Conservation (phyloP, 495 filamentous ascomycete genomes). For the Penicillium parvum region DNA sequence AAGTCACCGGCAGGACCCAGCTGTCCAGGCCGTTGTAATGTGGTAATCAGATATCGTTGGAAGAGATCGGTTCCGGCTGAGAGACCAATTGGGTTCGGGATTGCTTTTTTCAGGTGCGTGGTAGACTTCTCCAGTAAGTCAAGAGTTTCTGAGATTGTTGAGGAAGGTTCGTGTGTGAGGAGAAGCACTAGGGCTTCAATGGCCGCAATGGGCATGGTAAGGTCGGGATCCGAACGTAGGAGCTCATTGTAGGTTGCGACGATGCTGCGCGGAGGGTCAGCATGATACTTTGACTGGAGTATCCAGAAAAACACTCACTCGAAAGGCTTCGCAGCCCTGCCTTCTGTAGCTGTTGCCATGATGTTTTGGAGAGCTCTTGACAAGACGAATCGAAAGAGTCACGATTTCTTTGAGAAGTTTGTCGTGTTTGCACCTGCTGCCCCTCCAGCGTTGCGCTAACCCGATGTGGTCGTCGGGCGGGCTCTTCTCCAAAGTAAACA, state of each 20-base stretch:
- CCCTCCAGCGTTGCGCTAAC: conserved; percentile 35
- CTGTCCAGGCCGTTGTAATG: conserved; percentile 53
- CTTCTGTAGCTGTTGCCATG: conserved; percentile 33
- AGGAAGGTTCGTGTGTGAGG: conserved; percentile 67
- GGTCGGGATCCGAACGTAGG: conserved; percentile 64
- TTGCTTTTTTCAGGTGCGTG: conserved; percentile 63
- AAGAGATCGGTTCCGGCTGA: conserved; percentile 94
- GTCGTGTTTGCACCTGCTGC: conserved; percentile 38
- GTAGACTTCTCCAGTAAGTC: conserved; percentile 74
- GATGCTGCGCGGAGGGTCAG: conserved; percentile 41
- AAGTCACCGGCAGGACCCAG: conserved; percentile 63
- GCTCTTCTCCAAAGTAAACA: conserved; percentile 35
- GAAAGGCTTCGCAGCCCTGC: conserved; percentile 32
- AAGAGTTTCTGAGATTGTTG: conserved; percentile 90
- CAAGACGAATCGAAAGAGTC: conserved; percentile 25
- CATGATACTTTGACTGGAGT: background rate
- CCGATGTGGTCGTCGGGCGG: conserved; percentile 31
- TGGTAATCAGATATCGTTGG: conserved; percentile 82
- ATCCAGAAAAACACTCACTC: conserved; percentile 34
- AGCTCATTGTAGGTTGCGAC: conserved; percentile 57
- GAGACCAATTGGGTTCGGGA: conserved; percentile 82
- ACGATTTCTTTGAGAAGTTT: conserved; percentile 37
- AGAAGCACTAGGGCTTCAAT: conserved; percentile 89
- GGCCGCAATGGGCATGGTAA: conserved; percentile 93
- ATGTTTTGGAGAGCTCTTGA: conserved; percentile 10